phyloP scores from a whole-genome alignment of 495 filamentous ascomycete species.

The Neurospora sp. region DNA sequence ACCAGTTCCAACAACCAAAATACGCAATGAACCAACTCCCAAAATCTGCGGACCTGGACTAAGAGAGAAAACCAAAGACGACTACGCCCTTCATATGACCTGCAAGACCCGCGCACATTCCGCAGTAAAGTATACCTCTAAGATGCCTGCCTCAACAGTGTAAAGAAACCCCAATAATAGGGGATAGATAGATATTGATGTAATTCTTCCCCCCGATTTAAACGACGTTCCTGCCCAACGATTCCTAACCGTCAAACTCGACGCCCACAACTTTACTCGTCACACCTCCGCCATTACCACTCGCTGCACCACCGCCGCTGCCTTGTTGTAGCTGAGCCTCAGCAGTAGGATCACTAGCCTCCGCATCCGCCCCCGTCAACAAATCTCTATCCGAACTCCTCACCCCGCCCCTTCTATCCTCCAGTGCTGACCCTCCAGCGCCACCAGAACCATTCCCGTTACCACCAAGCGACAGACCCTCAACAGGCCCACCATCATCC shows the following conservation, averaged over 20 bases:
- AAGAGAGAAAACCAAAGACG: background rate
- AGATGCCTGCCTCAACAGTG: background rate
- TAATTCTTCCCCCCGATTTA: background rate
- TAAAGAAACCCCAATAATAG: background rate
- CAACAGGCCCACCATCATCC: constrained; percentile 25
- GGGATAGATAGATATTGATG: background rate
- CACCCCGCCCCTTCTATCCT: constrained; percentile 50
- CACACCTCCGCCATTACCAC: constrained; percentile 9
- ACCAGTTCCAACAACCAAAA: background rate
- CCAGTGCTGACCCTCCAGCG: constrained; percentile 27
- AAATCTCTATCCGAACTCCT: constrained; percentile 67
- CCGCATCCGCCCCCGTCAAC: constrained; percentile 69
- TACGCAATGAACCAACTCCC: background rate
- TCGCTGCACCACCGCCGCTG: constrained; percentile 10
- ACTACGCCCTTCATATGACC: background rate
- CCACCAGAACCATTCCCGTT: background rate
- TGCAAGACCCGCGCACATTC: background rate
- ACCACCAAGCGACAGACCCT: constrained; percentile 2
- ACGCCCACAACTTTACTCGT: constrained; percentile 25
- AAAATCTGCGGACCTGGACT: background rate
- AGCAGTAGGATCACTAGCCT: constrained; percentile 32
- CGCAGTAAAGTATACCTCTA: background rate
- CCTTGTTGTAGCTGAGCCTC: background rate
- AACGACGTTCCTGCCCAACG: background rate
- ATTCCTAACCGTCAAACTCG: constrained; percentile 25